A percentile compares a stretch with the other conserved stretches of the same genome.
phyloP scores from a whole-genome alignment of 169 alveolate species.

The Cryptosporidium felis region DNA sequence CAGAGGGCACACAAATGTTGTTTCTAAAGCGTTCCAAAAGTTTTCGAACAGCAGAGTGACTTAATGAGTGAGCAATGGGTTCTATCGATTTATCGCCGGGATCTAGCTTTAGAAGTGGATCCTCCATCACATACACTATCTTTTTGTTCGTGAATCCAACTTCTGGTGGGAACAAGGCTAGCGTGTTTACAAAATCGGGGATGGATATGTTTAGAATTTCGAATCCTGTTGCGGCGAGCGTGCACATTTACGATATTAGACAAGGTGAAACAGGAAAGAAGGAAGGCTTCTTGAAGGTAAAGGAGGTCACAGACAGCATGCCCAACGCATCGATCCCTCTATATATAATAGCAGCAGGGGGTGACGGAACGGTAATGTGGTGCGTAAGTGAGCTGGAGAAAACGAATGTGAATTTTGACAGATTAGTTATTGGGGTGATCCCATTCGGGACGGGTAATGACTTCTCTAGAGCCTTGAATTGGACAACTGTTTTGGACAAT shows the following conservation, averaged over 20 bases:
- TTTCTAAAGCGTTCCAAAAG: background rate
- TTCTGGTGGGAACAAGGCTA: slow-evolving; percentile 86
- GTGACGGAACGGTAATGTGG: slow-evolving; percentile 96
- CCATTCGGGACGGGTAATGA: slow-evolving; percentile 97
- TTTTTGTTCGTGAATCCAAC: slow-evolving; percentile 84
- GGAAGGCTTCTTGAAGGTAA: slow-evolving; percentile 79
- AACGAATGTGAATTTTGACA: slow-evolving; percentile 78
- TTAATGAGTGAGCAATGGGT: slow-evolving; percentile 16
- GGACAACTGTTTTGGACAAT: slow-evolving; percentile 83
- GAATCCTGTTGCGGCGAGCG: slow-evolving; percentile 59
- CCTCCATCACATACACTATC: slow-evolving; percentile 52
- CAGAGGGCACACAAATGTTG: slow-evolving; percentile 18
- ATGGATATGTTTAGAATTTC: slow-evolving; percentile 67
- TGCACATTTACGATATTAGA: slow-evolving; percentile 77
- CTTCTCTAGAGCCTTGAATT: slow-evolving; percentile 90
- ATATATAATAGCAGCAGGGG: slow-evolving; percentile 91
- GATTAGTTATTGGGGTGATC: slow-evolving; percentile 86
- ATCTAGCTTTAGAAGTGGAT: slow-evolving; percentile 36
- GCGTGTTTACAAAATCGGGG: slow-evolving; percentile 79
- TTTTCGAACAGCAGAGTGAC: background rate
- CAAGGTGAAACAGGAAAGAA: slow-evolving; percentile 83
- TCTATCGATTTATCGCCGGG: slow-evolving; percentile 48
- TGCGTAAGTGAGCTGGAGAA: slow-evolving; percentile 84
- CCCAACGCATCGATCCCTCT: slow-evolving; percentile 3
- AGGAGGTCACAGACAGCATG: slow-evolving; percentile 15